These are phyloP conservation scores for Fusarium sp. DNA, from an alignment of 2,329 filamentous ascomycete genomes.

Conservation along the genomic window DNA sequence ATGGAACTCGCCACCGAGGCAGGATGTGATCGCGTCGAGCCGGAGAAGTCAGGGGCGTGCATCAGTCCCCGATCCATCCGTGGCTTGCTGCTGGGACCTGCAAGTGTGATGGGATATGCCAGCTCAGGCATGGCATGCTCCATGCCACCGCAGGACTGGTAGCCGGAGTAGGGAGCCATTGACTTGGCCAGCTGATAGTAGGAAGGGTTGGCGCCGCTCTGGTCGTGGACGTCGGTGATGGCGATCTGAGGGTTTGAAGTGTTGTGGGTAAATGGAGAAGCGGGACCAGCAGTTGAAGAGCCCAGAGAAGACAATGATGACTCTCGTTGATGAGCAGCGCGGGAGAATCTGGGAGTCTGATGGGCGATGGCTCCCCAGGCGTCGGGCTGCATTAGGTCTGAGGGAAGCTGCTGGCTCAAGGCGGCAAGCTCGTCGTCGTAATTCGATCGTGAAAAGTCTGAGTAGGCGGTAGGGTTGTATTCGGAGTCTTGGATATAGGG, in stretches of 20 bases:
- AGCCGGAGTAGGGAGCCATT: conserved; percentile 56
- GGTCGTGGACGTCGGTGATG: conserved; percentile 60
- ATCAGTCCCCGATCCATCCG: conserved; percentile 56
- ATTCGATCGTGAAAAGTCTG: conserved; percentile 29
- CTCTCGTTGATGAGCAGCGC: conserved; percentile 66
- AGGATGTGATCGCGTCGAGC: conserved; percentile 58
- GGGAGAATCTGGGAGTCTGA: conserved; percentile 51
- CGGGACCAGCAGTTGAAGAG: conserved; percentile 66
- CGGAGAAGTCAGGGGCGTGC: conserved; percentile 58
- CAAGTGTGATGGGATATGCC: conserved; percentile 54
- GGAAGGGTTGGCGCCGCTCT: conserved; percentile 47
- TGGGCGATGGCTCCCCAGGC: conserved; percentile 52
- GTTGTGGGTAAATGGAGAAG: conserved; percentile 67
- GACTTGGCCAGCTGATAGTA: conserved; percentile 61
- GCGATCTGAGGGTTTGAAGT: conserved; percentile 69
- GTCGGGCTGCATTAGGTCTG: conserved; percentile 55
- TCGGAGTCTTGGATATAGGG: conserved; percentile 30
- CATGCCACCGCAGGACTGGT: conserved; percentile 49
- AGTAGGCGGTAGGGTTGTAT: conserved; percentile 28
- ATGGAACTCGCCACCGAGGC: conserved; percentile 68
- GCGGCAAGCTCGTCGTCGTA: conserved; percentile 42
- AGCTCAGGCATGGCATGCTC: conserved; percentile 52
- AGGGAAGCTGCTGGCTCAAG: conserved; percentile 37
- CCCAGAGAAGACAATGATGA: conserved; percentile 70
- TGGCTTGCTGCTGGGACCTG: conserved; percentile 49